Evolutionary conservation across 2,329 filamentous ascomycete genomes (phyloP), one percentile per base, ranked within the genome.

Genomic region (Fusarium lyarnte): DNA sequence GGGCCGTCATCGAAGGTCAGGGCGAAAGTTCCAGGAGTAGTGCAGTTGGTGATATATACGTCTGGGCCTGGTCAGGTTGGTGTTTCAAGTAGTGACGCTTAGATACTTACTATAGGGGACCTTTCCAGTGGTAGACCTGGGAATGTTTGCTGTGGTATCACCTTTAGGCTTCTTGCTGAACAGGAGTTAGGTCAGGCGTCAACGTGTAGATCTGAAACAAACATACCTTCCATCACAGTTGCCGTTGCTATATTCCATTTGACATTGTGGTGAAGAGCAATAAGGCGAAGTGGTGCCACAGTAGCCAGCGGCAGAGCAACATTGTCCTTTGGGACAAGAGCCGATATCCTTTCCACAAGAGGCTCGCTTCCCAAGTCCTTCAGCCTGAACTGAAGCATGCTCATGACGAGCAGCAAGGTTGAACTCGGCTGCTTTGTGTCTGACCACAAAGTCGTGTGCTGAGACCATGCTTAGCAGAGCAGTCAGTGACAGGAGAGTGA

Each of bases 1-100:
- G 85, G 85, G 0, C 84, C 84, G 46, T 86, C 85, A 68, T 86
- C 85, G 69, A 82, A 85, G 4, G 84, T 85, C 31, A 87, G 76
- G 1, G 85, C 84, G 25, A 84, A 76, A 23, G 77, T 79, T 8
- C 79, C 81, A 1, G 79, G 77, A 19, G 64, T 64, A 9, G 73
- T 78, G 62, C 81, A 83, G 5, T 72, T 78, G 3, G 77, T 84
- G 45, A 83, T 81, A 36, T 76, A 74, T 6, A 71, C 64, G 49
- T 80, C 79, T 81, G 31, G 11, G 8, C 2, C 14, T 25, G 16
- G 25, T 72, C 38, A 63, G 45, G 74, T 72, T 5, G 49, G 7
- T 3, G n/a, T 19, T 23, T 5, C 31, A 9, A 33, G 23, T 8
- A 16, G 7, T 19, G 5, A 31, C 5, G 3, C 5, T 23, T 8